These are phyloP conservation scores for Ambrosia artemisiifolia DNA, from an alignment of 129 eudicot species.

Conservation along the genomic window DNA sequence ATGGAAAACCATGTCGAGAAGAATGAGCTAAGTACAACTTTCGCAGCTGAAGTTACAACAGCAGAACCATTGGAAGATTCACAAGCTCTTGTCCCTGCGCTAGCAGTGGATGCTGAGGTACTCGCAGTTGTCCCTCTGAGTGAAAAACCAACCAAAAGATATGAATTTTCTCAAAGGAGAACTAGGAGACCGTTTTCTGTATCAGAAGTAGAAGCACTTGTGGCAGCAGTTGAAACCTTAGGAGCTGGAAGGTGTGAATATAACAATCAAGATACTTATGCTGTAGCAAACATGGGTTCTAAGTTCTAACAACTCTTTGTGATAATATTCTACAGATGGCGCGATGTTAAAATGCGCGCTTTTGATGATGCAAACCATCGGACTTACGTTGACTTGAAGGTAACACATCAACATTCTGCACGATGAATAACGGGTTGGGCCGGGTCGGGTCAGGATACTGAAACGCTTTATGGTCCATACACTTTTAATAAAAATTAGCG, in stretches of 20 bases:
- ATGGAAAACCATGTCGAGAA: constrained; percentile 33
- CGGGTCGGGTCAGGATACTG: background rate
- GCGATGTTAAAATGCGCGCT: constrained; percentile 89
- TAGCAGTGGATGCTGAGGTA: constrained; percentile 41
- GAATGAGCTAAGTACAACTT: constrained; percentile 27
- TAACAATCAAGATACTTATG: background rate
- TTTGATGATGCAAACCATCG: constrained; percentile 87
- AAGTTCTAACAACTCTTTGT: constrained; percentile 7
- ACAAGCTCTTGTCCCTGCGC: constrained; percentile 54
- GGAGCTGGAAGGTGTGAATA: constrained; percentile 81
- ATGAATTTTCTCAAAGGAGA: constrained; percentile 65
- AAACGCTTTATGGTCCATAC: background rate
- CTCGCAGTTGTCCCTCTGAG: constrained; percentile 49
- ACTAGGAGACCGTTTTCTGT: constrained; percentile 80
- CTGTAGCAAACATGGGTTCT: background rate
- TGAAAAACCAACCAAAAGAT: constrained; percentile 45
- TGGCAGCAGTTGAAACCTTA: constrained; percentile 87
- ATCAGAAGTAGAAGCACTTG: constrained; percentile 92
- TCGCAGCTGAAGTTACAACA: constrained; percentile 27
- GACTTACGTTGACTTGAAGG: constrained; percentile 98
- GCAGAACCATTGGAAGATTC: constrained; percentile 42
- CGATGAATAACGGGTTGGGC: background rate
- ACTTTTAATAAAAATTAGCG: too few relatives aligned
- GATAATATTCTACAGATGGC: constrained; percentile 61
- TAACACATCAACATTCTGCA: constrained; percentile 23